Evolutionary conservation across 352 stramenopile genomes (phyloP), one percentile per base, ranked within the genome.

Genomic region (Phytopythium chamaehyphon): DNA sequence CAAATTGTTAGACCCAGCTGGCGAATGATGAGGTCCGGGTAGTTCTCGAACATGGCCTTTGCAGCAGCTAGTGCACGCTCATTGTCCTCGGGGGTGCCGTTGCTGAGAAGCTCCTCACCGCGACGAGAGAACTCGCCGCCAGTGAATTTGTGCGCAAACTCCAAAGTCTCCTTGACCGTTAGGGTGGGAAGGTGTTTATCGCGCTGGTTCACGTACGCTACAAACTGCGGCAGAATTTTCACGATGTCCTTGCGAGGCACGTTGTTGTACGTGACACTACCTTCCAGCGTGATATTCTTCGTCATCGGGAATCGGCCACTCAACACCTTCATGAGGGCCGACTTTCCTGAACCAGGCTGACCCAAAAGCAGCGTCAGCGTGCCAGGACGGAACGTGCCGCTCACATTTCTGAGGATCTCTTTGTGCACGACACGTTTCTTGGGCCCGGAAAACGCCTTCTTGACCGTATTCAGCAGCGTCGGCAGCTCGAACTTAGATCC

Each of bases 101-200:
- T 42, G n/a, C 45, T 51, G 9, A 66, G 24, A 12, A 64, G 23
- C 24, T 66, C 55, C 40, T 72, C 36, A 0, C 40, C 55, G 4
- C 47, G 53, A 16, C 55, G 37, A 6, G 55, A 47, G 10, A 77
- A 33, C 23, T 73, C 44, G 8, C 54, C 57, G 4, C 65, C 67
- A 36, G 54, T 73, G 42, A 64, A 77, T 18, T 40, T 28, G 56
- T 81, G 54, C 0, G 75, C 67, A 48, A 81, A 86, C 44, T 71
- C 46, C 1, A 84, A 58, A 23, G 74, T 86, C 55, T 86, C 74
- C 43, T 69, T 61, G 14, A 83, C 73, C 0, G 73, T 81, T 12
- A 85, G 54, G 9, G 52, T 73, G 1, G 74, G 61, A 12, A 68
- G 78, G 49, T 86, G 74, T 31, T 74, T 69, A 51, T 84, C 73